phyloP scores from a whole-genome alignment of 768 basidiomycete genomes.

The Tubosaeta brunneosetosa region DNA sequence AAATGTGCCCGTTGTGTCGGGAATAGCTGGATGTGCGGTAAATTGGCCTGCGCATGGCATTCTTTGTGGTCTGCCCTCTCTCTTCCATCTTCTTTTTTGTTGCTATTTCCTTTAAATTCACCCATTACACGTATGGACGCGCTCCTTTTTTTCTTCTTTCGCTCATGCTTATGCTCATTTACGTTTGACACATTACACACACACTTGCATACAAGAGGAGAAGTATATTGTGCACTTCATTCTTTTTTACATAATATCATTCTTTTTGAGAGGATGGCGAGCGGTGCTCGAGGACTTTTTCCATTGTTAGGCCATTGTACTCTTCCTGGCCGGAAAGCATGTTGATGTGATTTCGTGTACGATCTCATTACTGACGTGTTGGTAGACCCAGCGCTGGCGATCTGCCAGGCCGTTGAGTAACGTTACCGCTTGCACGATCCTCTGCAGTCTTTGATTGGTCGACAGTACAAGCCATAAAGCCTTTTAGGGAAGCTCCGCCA shows the following conservation, averaged over 20 bases:
- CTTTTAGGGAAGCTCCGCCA: no score
- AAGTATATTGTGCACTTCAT: slow-evolving; percentile 17
- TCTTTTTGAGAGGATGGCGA: slow-evolving; percentile 16
- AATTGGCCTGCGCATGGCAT: neutral
- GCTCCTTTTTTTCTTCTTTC: slow-evolving; percentile 3
- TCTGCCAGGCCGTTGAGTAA: no score
- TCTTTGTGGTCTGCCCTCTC: neutral
- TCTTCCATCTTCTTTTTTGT: neutral
- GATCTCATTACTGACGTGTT: no score
- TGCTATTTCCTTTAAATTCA: neutral
- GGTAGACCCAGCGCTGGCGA: no score
- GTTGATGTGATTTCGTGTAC: no score
- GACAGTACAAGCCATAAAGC: no score
- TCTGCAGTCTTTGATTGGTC: no score
- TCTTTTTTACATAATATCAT: slow-evolving; percentile 27
- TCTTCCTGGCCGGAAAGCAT: no score
- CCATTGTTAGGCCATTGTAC: no score
- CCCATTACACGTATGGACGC: slow-evolving; percentile 12
- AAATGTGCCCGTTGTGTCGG: slow-evolving; percentile 65
- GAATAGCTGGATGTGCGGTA: slow-evolving; percentile 35
- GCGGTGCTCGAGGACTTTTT: slow-evolving; percentile 4
- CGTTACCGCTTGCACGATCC: no score
- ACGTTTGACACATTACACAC: slow-evolving; percentile 4
- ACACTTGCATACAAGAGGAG: neutral
- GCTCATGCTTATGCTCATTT: neutral